Conservation (phyloP, 768 basidiomycete species). For the Boletus rubroflammeus region DNA sequence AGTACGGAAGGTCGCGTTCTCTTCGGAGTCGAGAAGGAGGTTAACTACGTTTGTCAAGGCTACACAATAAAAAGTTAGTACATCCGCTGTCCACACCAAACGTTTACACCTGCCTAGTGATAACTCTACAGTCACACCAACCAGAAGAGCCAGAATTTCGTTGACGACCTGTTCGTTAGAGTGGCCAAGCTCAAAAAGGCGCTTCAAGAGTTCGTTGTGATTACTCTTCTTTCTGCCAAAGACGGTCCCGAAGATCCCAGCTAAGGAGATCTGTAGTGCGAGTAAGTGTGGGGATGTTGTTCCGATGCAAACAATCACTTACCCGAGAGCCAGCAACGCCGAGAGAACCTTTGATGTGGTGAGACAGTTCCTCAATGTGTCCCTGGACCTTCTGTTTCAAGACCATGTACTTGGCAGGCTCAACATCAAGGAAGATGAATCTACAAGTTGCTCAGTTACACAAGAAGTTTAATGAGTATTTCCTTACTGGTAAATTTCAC, state of each 20-base stretch:
- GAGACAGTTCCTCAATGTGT: conserved; percentile 51
- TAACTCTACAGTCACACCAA: conserved; percentile 64
- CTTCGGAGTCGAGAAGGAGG: conserved; percentile 53
- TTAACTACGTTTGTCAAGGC: conserved; percentile 67
- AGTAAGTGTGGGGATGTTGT: background rate
- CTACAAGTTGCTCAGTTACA: conserved; percentile 34
- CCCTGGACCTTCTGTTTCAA: conserved; percentile 48
- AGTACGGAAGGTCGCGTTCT: conserved; percentile 37
- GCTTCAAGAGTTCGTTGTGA: conserved; percentile 52
- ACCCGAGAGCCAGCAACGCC: conserved; percentile 44
- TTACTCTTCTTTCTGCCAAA: conserved; percentile 43
- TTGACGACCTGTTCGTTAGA: conserved; percentile 63
- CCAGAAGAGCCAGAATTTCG: conserved; percentile 66
- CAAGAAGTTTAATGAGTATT: background rate
- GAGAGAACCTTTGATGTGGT: conserved; percentile 53
- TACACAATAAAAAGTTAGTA: conserved; percentile 22
- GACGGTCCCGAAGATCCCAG: conserved; percentile 45
- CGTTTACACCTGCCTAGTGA: conserved; percentile 49
- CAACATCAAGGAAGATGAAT: conserved; percentile 73
- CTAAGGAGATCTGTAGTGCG: conserved; percentile 27
- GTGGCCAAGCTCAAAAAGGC: conserved; percentile 52
- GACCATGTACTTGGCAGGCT: conserved; percentile 54
- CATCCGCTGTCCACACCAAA: background rate
- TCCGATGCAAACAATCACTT: conserved; percentile 2
- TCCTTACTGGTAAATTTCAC: conserved; percentile 65